Evolutionary conservation across 2,329 filamentous ascomycete species (phyloP).

Genomic region (Pseudonectria buxi): DNA sequence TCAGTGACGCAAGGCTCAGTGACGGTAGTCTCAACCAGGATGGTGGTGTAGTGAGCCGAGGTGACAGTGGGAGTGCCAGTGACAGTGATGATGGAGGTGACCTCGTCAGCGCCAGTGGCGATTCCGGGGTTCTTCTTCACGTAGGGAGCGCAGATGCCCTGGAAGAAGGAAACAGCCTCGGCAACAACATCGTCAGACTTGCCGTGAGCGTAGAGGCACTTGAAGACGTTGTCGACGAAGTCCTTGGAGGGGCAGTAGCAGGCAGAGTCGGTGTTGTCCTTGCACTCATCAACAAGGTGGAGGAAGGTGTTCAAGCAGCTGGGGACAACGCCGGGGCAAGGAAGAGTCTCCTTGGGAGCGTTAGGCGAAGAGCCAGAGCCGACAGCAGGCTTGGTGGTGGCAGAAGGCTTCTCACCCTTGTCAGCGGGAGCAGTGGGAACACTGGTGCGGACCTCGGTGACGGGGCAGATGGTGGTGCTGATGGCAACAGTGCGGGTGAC

Average conservation of each 20-base stretch:
- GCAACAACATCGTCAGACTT: constrained; percentile 58
- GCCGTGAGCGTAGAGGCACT: constrained; percentile 74
- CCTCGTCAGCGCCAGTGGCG: constrained; percentile 63
- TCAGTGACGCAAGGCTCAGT: constrained; percentile 44
- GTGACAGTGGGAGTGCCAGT: constrained; percentile 44
- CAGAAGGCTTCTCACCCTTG: constrained; percentile 6
- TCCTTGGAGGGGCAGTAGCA: constrained; percentile 82
- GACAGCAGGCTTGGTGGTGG: constrained; percentile 14
- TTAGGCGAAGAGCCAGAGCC: constrained; percentile 12
- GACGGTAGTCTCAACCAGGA: constrained; percentile 42
- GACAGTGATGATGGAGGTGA: constrained; percentile 54
- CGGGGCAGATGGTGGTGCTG: constrained; percentile 18
- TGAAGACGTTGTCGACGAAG: constrained; percentile 73
- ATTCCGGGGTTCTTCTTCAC: constrained; percentile 76
- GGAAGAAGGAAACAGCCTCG: constrained; percentile 73
- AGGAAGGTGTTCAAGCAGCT: constrained; percentile 91
- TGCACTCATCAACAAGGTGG: constrained; percentile 59
- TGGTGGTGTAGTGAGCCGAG: constrained; percentile 43
- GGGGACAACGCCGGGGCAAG: constrained; percentile 68
- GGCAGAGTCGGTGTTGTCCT: constrained; percentile 70
- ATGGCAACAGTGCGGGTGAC: constrained; percentile 19
- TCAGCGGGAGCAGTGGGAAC: constrained; percentile 5
- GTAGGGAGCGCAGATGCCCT: constrained; percentile 80
- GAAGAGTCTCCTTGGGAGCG: constrained; percentile 36
- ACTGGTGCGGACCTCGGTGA: no score